Percentiles rank a stretch among this genome's conserved stretches.
Conservation (phyloP, 2,329 filamentous ascomycete genomes). For the Plenodomus lindquistii region DNA sequence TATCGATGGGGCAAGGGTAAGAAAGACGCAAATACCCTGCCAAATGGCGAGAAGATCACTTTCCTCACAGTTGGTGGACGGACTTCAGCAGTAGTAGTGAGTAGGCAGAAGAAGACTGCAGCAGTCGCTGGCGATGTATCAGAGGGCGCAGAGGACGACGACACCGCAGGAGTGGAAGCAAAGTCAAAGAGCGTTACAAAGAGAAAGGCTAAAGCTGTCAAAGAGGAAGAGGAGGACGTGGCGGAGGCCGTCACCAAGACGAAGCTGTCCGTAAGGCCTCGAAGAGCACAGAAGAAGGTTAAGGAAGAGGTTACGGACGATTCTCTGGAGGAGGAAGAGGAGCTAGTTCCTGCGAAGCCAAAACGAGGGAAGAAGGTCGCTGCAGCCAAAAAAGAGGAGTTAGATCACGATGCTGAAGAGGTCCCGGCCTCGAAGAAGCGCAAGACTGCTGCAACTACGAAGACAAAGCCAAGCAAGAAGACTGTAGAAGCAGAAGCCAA, state of each 20-base stretch:
- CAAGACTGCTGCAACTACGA: conserved; percentile 19
- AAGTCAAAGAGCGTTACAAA: conserved; percentile 42
- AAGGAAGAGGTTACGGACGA: conserved; percentile 25
- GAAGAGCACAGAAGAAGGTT: conserved; percentile 25
- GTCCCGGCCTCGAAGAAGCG: conserved; percentile 28
- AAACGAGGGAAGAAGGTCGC: conserved; percentile 7
- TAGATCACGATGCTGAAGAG: conserved; percentile 28
- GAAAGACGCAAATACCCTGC: conserved; percentile 69
- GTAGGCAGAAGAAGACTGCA: conserved; percentile 80
- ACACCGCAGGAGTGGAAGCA: conserved; percentile 21
- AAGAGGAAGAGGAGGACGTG: conserved; percentile 27
- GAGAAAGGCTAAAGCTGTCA: conserved; percentile 34
- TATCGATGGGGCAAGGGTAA: conserved; percentile 89
- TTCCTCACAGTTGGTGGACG: conserved; percentile 89
- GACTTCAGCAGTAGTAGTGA: conserved; percentile 87
- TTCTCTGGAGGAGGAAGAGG: conserved; percentile 37
- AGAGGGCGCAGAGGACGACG: conserved; percentile 32
- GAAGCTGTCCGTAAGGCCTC: conserved; percentile 19
- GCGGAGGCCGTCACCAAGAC: conserved; percentile 5
- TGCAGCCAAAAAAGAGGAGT: conserved; percentile 14
- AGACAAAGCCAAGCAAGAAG: conserved; percentile 17
- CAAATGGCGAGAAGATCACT: conserved; percentile 81
- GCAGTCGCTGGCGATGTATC: conserved; percentile 59
- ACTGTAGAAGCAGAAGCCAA: conserved; percentile 10
- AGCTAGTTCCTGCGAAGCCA: conserved; percentile 12